phyloP scores from a whole-genome alignment of 2,329 filamentous ascomycete genomes.

The Emericellopsis cladophorae region DNA sequence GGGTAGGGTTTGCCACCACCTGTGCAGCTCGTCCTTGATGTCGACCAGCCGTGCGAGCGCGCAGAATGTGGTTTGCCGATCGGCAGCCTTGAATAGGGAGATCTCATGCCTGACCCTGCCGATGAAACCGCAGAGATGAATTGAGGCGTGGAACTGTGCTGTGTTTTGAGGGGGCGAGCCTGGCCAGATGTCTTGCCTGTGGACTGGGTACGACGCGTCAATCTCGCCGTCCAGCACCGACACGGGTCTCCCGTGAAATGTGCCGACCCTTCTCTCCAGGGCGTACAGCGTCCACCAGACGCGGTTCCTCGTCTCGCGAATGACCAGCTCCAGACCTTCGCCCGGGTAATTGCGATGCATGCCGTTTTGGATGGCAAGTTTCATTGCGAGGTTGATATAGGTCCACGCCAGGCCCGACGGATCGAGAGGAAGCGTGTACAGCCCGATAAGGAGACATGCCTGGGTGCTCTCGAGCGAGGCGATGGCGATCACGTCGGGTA shows the following conservation, averaged over 20 bases:
- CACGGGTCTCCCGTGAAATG: constrained; percentile 41
- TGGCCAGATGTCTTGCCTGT: constrained; percentile 28
- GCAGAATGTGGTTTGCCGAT: constrained; percentile 1
- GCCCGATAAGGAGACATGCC: constrained; percentile 40
- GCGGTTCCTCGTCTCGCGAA: constrained; percentile 38
- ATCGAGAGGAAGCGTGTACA: constrained; percentile 42
- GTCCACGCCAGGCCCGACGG: constrained; percentile 43
- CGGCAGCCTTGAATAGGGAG: constrained; percentile 13
- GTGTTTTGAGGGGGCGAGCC: constrained; percentile 26
- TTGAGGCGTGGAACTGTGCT: constrained; percentile 30
- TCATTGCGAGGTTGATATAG: constrained; percentile 41
- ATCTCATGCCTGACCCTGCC: constrained; percentile 24
- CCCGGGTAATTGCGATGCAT: constrained; percentile 41
- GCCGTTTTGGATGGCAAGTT: constrained; percentile 46
- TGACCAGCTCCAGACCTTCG: constrained; percentile 29
- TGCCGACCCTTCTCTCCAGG: constrained; percentile 42
- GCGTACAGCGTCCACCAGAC: constrained; percentile 47
- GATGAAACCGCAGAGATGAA: constrained; percentile 21
- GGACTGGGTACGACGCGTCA: constrained; percentile 36
- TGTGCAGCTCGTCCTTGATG: constrained; percentile 20
- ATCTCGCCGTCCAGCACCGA: constrained; percentile 39
- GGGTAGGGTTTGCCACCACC: constrained; percentile 24
- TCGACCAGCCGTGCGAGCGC: constrained; percentile 17
- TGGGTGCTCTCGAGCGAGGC: constrained; percentile 45
- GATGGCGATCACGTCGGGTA: constrained; percentile 43